Conservation (phyloP, 2,329 filamentous ascomycete species). For the Periglandula ipomoeae region DNA sequence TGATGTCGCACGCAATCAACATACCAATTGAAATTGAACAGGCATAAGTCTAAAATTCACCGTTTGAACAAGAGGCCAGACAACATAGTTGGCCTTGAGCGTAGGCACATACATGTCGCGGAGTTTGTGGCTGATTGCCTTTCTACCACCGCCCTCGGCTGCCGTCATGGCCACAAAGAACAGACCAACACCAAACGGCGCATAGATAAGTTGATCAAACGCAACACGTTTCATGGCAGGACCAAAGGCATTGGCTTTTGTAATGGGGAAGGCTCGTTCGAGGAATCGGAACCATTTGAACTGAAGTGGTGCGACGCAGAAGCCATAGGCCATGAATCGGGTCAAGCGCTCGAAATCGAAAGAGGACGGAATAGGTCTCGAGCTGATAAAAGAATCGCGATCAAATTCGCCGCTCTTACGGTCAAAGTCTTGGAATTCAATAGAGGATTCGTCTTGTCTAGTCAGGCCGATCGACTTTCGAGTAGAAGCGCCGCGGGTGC, state of each 20-base stretch:
- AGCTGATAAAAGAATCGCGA: conserved; percentile 57
- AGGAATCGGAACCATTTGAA: conserved; percentile 95
- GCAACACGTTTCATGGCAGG: conserved; percentile 85
- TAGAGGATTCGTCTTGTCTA: conserved; percentile 64
- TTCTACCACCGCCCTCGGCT: conserved; percentile 79
- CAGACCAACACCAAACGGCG: conserved; percentile 72
- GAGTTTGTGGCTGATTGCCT: conserved; percentile 75
- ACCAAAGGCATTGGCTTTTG: conserved; percentile 61
- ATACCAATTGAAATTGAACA: conserved; percentile 90
- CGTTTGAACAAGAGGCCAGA: conserved; percentile 94
- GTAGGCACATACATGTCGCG: conserved; percentile 90
- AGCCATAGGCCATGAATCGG: conserved; percentile 94
- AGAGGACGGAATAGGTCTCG: conserved; percentile 57
- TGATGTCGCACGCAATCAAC: conserved; percentile 20
- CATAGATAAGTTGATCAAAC: conserved; percentile 88
- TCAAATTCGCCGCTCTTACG: conserved; percentile 62
- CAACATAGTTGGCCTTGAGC: conserved; percentile 87
- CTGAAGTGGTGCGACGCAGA: conserved; percentile 89
- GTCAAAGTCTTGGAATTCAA: conserved; percentile 84
- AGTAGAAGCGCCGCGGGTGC: conserved; percentile 49
- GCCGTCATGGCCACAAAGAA: conserved; percentile 98
- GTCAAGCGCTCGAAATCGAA: conserved; percentile 95
- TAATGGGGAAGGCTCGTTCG: conserved; percentile 72
- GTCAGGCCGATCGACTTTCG: conserved; percentile 48
- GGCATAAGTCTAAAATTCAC: conserved; percentile 95